Percentiles rank a stretch among this genome's conserved stretches.
These are phyloP conservation scores for Prunus yedoensis DNA, from an alignment of 331 rosid species.

Conservation along the genomic window DNA sequence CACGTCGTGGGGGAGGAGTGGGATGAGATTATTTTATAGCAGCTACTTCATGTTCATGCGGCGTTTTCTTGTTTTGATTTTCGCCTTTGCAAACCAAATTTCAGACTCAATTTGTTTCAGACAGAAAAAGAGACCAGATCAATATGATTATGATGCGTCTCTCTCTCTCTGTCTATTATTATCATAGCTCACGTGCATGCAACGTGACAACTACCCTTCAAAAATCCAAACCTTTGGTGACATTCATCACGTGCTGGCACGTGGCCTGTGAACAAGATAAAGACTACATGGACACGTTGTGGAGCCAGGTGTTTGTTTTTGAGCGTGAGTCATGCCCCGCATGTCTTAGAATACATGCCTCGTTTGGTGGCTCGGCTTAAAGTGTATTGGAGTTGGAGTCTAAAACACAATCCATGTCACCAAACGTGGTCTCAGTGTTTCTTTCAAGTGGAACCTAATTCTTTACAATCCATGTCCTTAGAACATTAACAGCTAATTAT, in stretches of 20 bases:
- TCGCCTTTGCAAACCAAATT: background rate
- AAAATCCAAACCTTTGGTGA: background rate
- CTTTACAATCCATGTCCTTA: too few species aligned
- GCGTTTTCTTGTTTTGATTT: background rate
- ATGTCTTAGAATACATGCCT: too few species aligned
- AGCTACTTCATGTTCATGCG: background rate
- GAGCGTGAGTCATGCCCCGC: too few species aligned
- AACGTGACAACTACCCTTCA: conserved; percentile 12
- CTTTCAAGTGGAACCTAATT: too few species aligned
- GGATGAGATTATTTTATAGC: background rate
- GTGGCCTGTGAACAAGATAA: background rate
- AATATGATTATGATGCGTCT: conserved; percentile 4
- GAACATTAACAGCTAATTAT: too few species aligned
- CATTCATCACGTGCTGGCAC: conserved; percentile 17
- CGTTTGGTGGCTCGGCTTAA: too few species aligned
- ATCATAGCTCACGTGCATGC: conserved; percentile 25
- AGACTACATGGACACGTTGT: background rate
- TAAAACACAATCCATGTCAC: too few species aligned
- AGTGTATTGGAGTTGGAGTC: too few species aligned
- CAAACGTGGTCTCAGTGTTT: too few species aligned
- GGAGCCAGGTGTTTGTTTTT: background rate
- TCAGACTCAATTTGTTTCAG: background rate
- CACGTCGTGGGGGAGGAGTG: conserved; percentile 22
- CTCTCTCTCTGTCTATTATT: background rate
- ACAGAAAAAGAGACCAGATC: conserved; percentile 4